Evolutionary conservation across 164 flowering plant genomes (phyloP).

Genomic region (Taxillus chinensis): DNA sequence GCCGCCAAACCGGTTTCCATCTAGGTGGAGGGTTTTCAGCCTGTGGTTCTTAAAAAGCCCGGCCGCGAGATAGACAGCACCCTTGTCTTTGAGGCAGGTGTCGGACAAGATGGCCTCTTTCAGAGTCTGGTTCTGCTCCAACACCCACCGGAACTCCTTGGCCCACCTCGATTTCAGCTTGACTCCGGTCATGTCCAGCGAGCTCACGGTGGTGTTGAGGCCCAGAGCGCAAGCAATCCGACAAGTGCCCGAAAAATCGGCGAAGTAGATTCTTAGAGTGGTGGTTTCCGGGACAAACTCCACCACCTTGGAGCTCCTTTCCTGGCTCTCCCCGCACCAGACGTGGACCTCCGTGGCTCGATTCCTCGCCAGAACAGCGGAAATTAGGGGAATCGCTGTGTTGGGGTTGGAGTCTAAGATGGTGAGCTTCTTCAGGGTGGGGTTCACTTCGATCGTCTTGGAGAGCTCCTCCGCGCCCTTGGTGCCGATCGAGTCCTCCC

Average conservation of each 20-base stretch:
- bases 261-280: constrained; percentile 56
- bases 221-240: constrained; percentile 74
- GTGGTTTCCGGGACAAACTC: constrained; percentile 71
- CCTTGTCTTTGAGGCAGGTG: constrained; percentile 73
- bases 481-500: constrained; percentile 91
- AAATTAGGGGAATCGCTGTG: constrained; percentile 67
- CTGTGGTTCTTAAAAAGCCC: constrained; percentile 72
- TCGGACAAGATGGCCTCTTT: constrained; percentile 68
- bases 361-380: constrained; percentile 82
- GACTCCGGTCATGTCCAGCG: constrained; percentile 81
- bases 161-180: constrained; percentile 77
- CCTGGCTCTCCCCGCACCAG: constrained; percentile 57
- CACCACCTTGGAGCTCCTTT: constrained; percentile 57
- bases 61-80: constrained; percentile 75
- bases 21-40: constrained; percentile 50
- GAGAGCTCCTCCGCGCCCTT: constrained; percentile 90
- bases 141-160: constrained; percentile 66
- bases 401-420: constrained; percentile 57
- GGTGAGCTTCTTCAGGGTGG: constrained; percentile 56
- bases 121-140: constrained; percentile 67
- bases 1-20: constrained; percentile 71
- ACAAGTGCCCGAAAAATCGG: constrained; percentile 54
- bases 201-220: constrained; percentile 60
- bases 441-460: constrained; percentile 81
- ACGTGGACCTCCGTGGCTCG: constrained; percentile 73